Evolutionary conservation across 2,329 filamentous ascomycete species (phyloP).

Genomic region (Botrytis medusae): DNA sequence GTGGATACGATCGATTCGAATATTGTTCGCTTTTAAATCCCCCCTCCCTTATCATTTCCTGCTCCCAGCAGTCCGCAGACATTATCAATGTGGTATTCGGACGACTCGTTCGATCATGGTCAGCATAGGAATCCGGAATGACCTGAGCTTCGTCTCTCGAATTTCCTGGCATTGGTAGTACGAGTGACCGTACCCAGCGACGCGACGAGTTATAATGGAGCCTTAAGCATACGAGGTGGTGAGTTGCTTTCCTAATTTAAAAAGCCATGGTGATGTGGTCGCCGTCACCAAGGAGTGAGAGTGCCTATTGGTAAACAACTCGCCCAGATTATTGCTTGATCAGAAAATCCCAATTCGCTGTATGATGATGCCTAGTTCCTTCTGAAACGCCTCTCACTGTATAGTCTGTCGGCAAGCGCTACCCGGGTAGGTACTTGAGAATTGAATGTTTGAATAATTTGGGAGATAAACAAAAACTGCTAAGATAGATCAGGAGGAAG

Average conservation of each 20-base stretch:
- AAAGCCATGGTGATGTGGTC: constrained; percentile 34
- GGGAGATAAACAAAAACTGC: neutral
- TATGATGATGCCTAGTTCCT: constrained; percentile 20
- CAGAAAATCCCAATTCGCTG: neutral
- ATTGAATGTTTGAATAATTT: neutral
- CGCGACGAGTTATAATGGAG: constrained; percentile 28
- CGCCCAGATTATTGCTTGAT: neutral
- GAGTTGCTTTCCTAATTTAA: constrained; percentile 25
- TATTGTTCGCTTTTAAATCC: neutral
- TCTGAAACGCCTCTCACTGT: constrained; percentile 18
- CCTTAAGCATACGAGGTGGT: constrained; percentile 29
- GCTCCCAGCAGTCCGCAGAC: constrained; percentile 30
- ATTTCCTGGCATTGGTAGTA: constrained; percentile 34
- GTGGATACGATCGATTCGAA: neutral
- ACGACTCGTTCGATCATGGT: constrained; percentile 28
- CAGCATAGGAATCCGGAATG: constrained; percentile 29
- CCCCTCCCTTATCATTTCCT: constrained; percentile 17
- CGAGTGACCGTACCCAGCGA: constrained; percentile 32
- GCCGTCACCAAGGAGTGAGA: constrained; percentile 18
- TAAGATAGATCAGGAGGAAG: neutral
- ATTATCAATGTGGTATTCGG: constrained; percentile 28
- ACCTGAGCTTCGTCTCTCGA: constrained; percentile 30
- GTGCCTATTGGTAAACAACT: neutral
- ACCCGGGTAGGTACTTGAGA: neutral
- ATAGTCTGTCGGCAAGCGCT: constrained; percentile 16